Evolutionary conservation across 2,329 filamentous ascomycete species (phyloP), one percentile per base, ranked within the genome.

Genomic region (Talaromyces amestolkiae): DNA sequence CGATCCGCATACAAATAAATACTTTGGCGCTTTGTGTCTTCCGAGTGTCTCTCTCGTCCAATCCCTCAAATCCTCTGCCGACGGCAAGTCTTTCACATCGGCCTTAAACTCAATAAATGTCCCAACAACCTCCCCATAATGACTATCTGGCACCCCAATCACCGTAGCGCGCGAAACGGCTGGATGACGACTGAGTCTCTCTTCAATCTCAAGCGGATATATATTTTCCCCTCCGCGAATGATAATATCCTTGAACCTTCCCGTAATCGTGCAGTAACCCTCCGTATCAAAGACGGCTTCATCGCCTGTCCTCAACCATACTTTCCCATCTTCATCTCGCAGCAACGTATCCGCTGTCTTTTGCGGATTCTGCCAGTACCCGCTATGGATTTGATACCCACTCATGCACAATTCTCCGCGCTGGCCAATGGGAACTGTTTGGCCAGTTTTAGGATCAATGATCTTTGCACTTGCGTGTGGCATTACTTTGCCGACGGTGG

Each of bases 381-480:
- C 85, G 53, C 80, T 76, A 24, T 77, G 90, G 11, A 93, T 80
- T 76, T 92, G 89, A 75, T 93, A 94, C 0, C 91, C 91, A 0
- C 88, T 85, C 51, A 93, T 91, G 74, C 90, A 92, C 24, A 94
- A 84, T 79, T 94, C 91, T 19, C 91, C 91, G 9, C 86, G 82
- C 39, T 83, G 78, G 24, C 91, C 91, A 15, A 91, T 77, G 0
- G 89, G 89, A 10, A 93, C 84, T 49, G 89, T 83, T 35, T 84
- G 81, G 19, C 89, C 89, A 4, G 58, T 58, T 35, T 84, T 81
- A 0, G 71, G 68, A 72, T 92, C 87, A 27, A 93, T 86, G 68
- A 94, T 91, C 79, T 95, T 96, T 60, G 91, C 91, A 45, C 85
- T 84, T 2, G 87, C 86, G 72, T 94, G 90, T 3, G 91, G 91